Conservation (phyloP, 2,329 filamentous ascomycete species). For the Sporothrix schenckii region DNA sequence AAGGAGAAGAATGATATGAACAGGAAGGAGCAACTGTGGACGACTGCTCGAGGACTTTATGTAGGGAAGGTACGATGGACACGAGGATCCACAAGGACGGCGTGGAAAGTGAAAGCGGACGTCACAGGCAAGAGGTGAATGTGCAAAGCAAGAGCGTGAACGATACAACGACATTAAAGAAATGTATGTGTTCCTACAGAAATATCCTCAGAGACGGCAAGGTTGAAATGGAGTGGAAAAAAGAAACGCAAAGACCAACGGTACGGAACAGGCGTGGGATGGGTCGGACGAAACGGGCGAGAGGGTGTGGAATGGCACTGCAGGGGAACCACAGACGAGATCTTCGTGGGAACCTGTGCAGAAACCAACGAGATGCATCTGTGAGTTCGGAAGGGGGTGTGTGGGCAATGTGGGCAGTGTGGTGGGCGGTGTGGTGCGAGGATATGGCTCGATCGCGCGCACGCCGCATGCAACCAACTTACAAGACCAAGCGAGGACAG, state of each 20-base stretch:
- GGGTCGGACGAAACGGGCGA: slow-evolving; percentile 18
- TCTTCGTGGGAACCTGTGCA: slow-evolving; percentile 22
- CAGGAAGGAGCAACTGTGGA: slow-evolving; percentile 23
- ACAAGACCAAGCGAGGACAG: slow-evolving; percentile 12
- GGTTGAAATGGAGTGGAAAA: slow-evolving; percentile 5
- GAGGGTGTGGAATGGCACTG: slow-evolving; percentile 26
- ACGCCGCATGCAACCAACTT: slow-evolving; percentile 12
- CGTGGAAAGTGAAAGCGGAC: slow-evolving; percentile 14
- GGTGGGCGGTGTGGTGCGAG: neutral
- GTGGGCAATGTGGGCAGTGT: neutral
- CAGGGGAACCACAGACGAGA: slow-evolving; percentile 26
- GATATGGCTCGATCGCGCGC: neutral
- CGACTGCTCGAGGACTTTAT: slow-evolving; percentile 4
- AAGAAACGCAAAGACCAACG: slow-evolving; percentile 21
- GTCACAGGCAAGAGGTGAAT: neutral
- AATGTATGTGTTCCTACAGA: neutral
- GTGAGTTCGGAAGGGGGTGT: slow-evolving; percentile 1
- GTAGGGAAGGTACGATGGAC: slow-evolving; percentile 5
- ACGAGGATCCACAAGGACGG: slow-evolving; percentile 23
- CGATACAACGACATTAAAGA: neutral
- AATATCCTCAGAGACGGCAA: slow-evolving; percentile 12
- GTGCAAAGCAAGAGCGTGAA: neutral
- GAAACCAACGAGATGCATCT: slow-evolving; percentile 22
- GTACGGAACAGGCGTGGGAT: slow-evolving; percentile 16
- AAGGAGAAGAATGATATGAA: slow-evolving; percentile 8